These are phyloP conservation scores for Flueggea neowawraea DNA, from an alignment of 441 rosid genomes.

Conservation along the genomic window DNA sequence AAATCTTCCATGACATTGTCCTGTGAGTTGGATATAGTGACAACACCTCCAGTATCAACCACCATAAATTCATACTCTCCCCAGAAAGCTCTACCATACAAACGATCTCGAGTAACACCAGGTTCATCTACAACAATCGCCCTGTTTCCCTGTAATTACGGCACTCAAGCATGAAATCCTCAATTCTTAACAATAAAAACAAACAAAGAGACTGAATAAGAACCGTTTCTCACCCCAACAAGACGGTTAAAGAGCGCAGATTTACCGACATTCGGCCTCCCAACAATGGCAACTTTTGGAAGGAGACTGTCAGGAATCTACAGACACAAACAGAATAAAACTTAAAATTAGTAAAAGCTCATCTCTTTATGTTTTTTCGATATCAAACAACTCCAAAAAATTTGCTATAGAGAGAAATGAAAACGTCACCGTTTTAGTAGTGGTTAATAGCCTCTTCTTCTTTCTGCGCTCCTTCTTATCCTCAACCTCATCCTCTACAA, in stretches of 20 bases:
- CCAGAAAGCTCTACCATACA: slow-evolving; percentile 93
- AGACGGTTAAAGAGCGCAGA: slow-evolving; percentile 93
- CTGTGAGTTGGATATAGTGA: slow-evolving; percentile 75
- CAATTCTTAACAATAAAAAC: not conserved
- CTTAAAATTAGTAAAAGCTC: not conserved
- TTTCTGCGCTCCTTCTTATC: slow-evolving; percentile 49
- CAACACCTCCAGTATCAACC: slow-evolving; percentile 94
- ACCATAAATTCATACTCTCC: slow-evolving; percentile 81
- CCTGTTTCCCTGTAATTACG: slow-evolving; percentile 53
- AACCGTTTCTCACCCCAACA: slow-evolving; percentile 60
- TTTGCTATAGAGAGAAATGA: too few relatives aligned
- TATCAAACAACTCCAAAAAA: too few relatives aligned
- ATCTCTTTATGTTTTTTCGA: not conserved
- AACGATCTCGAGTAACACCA: slow-evolving; percentile 92
- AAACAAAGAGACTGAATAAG: slow-evolving; percentile 1
- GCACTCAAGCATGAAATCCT: not conserved
- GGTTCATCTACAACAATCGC: slow-evolving; percentile 99
- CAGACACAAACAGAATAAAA: slow-evolving; percentile 19
- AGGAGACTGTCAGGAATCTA: slow-evolving; percentile 89
- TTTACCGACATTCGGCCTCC: slow-evolving; percentile 97
- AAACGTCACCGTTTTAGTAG: slow-evolving; percentile 33
- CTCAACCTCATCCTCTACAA: slow-evolving; percentile 58
- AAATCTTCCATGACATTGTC: slow-evolving; percentile 75
- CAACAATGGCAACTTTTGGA: slow-evolving; percentile 82
- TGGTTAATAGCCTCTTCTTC: slow-evolving; percentile 41